These are phyloP conservation scores for Citeromyces siamensis DNA, from an alignment of 1,139 yeast species.

Conservation along the genomic window DNA sequence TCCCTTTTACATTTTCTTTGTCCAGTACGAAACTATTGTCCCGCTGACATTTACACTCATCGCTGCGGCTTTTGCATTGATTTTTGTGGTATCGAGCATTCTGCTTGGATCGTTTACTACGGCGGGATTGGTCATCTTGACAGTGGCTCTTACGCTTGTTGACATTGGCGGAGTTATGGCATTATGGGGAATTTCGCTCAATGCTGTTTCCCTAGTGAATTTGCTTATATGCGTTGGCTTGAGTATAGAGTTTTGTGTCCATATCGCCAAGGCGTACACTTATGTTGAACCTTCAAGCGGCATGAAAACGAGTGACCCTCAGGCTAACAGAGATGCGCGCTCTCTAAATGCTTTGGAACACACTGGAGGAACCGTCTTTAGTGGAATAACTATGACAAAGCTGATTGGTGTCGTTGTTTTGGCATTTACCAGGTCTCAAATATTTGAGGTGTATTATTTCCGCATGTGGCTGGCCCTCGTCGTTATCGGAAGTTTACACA, in stretches of 20 bases:
- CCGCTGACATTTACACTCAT: slow-evolving; percentile 43
- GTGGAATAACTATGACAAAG: slow-evolving; percentile 86
- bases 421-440: slow-evolving; percentile 77
- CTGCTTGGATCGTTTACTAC: slow-evolving; percentile 58
- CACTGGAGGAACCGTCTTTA: slow-evolving; percentile 80
- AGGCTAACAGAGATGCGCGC: slow-evolving; percentile 21
- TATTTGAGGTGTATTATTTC: slow-evolving; percentile 85
- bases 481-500: slow-evolving; percentile 63
- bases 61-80: slow-evolving; percentile 38
- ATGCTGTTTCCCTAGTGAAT: slow-evolving; percentile 85
- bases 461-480: slow-evolving; percentile 91
- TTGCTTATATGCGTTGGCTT: slow-evolving; percentile 83
- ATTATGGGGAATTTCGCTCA: slow-evolving; percentile 61
- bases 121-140: slow-evolving; percentile 40
- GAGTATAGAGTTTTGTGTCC: slow-evolving; percentile 88
- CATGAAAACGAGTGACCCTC: slow-evolving; percentile 4
- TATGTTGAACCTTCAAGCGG: slow-evolving; percentile 16
- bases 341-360: slow-evolving; percentile 52
- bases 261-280: slow-evolving; percentile 70
- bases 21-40: slow-evolving; percentile 65
- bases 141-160: slow-evolving; percentile 53
- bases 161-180: slow-evolving; percentile 78
- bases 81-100: slow-evolving; percentile 40
- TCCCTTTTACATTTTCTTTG: slow-evolving; percentile 86
- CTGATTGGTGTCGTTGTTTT: slow-evolving; percentile 77